Evolutionary conservation across 2,329 filamentous ascomycete species (phyloP).

Genomic region (Curvularia sp.): DNA sequence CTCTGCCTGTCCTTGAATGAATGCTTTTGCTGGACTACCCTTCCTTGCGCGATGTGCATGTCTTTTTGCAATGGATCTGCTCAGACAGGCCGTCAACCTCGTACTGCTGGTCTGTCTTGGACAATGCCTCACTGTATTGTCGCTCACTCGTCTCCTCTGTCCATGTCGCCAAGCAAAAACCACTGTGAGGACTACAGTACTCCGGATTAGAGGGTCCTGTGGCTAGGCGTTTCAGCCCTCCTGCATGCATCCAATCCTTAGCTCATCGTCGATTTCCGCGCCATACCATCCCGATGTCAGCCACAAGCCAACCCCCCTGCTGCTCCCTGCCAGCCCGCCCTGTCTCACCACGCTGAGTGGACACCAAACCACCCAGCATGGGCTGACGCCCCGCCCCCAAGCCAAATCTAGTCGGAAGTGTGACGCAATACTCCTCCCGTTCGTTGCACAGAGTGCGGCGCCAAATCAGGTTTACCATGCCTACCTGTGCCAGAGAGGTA

Average conservation of each 20-base stretch:
- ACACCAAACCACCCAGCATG: constrained; percentile 31
- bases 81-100: background rate
- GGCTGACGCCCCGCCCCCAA: constrained; percentile 45
- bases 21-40: constrained; percentile 19
- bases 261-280: constrained; percentile 44
- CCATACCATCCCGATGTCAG: constrained; percentile 31
- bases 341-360: constrained; percentile 39
- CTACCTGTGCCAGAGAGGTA: constrained; percentile 37
- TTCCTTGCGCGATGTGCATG: constrained; percentile 1
- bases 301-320: constrained; percentile 36
- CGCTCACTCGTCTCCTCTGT: background rate
- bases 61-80: background rate
- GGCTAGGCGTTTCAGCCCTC: constrained; percentile 22
- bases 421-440: constrained; percentile 47
- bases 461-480: constrained; percentile 50
- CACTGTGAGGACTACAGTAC: background rate
- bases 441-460: constrained; percentile 36
- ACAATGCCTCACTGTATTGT: constrained; percentile 1
- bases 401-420: constrained; percentile 29
- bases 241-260: constrained; percentile 31
- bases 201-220: background rate
- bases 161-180: background rate
- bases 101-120: background rate
- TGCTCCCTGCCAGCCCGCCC: constrained; percentile 34
- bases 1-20: constrained; percentile 1